Base-by-base conservation (phyloP, 2,329 filamentous ascomycete genomes). In the Periconia sp. region DNA sequence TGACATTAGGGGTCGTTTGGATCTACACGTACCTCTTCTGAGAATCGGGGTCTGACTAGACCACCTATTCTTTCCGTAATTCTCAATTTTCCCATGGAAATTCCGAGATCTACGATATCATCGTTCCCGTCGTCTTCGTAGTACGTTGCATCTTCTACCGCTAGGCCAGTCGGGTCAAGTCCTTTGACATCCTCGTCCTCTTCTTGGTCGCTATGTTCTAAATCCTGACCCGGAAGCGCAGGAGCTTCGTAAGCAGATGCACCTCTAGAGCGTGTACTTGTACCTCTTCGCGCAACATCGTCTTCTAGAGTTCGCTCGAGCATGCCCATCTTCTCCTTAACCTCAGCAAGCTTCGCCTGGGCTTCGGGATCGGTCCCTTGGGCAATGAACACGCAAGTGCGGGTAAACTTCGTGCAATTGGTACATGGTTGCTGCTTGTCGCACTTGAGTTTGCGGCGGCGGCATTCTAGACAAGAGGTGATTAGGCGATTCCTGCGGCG, bases 311-410 rank as follows among this genome's bases (percentile, higher is more conserved):
- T 81, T 39, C 83, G 77, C 69, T 90, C 87, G 13, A 90, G 71
- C 7, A 81, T 82, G 18, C 86, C 86, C 68, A 90, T 87, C 68
- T 86, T 86, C 66, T 91, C 87, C 70, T 91, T 91, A 65, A 91
- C 85, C 59, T 89, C 85, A 4, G 85, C 86, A 40, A 91, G 75
- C 56, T 84, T 85, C 55, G 85, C 77, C 66, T 88, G 85, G 39
- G 83, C 83, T 6, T 81, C 82, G 47, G 86, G 79, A 65, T 90
- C 87, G n/a, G 88, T 73, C 16, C 83, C 79, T 0, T 83, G 80
- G 2, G 83, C 81, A 24, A 89, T 76, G 61, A 87, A 89, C 25
- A 87, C 66, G 54, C 79, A 82, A 52, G 78, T 73, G 13, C 78
- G 71, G n/a, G 64, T 59, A 59, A 73, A 75, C 37, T 76, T 71